Conservation (phyloP, 2,329 filamentous ascomycete species). For the Malbranchea cinnamomea region DNA sequence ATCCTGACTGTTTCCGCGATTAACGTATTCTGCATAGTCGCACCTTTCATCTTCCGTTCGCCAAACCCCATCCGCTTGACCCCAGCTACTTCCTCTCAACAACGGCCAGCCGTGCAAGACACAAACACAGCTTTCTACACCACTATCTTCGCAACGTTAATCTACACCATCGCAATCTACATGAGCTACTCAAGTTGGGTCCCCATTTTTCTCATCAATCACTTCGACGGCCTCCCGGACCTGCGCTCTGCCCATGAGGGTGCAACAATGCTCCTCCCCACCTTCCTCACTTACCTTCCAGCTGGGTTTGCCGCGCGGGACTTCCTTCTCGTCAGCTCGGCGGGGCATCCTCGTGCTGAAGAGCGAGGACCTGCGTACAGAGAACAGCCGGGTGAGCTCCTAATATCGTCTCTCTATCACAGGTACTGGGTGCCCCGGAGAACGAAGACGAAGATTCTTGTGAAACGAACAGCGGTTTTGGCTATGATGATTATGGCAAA, state of each 20-base stretch:
- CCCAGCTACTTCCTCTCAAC: constrained; percentile 35
- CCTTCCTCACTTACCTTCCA: constrained; percentile 43
- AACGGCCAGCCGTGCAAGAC: constrained; percentile 52
- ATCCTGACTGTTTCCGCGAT: constrained; percentile 48
- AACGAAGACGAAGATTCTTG: constrained; percentile 45
- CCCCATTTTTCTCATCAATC: constrained; percentile 53
- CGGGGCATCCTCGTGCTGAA: constrained; percentile 27
- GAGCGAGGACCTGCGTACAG: constrained; percentile 24
- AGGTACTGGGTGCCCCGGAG: constrained; percentile 47
- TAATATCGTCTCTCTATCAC: constrained; percentile 49
- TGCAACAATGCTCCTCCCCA: constrained; percentile 33
- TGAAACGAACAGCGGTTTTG: constrained; percentile 45
- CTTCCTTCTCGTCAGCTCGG: constrained; percentile 55
- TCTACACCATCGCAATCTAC: constrained; percentile 63
- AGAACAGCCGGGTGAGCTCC: constrained; percentile 49
- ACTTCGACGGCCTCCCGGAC: constrained; percentile 58
- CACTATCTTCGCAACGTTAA: constrained; percentile 50
- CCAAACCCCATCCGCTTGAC: constrained; percentile 42
- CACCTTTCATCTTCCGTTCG: constrained; percentile 61
- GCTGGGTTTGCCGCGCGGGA: constrained; percentile 57
- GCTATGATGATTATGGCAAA: constrained; percentile 33
- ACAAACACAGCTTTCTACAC: constrained; percentile 48
- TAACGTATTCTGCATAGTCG: constrained; percentile 51
- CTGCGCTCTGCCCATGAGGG: constrained; percentile 53
- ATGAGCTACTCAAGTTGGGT: constrained; percentile 55